Percentiles rank a stretch among this genome's conserved stretches.
phyloP scores from a whole-genome alignment of 2,329 filamentous ascomycete species.

The Neofusicoccum laricinum region DNA sequence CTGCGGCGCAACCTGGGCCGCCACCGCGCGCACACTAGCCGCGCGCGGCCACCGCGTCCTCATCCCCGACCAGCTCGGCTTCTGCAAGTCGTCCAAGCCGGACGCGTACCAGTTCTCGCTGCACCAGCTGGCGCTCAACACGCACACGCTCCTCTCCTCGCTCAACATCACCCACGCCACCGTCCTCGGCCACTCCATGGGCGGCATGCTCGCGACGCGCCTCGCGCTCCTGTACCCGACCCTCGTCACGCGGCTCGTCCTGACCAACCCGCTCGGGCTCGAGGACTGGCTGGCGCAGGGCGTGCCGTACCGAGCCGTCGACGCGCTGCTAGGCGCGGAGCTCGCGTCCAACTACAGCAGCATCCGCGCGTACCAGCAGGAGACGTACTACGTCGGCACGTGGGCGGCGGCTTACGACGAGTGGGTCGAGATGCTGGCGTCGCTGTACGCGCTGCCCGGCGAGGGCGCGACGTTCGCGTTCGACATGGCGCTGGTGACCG shows the following conservation, averaged over 20 bases:
- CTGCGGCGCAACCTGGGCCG: constrained; percentile 53
- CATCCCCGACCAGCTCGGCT: constrained; percentile 55
- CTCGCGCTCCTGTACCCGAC: constrained; percentile 52
- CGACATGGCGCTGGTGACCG: constrained; percentile 52
- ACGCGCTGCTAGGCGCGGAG: constrained; percentile 22
- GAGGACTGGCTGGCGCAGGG: constrained; percentile 49
- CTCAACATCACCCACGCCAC: constrained; percentile 45
- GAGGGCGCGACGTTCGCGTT: constrained; percentile 43
- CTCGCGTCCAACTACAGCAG: constrained; percentile 25
- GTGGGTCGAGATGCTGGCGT: constrained; percentile 56
- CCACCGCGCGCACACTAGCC: constrained; percentile 44
- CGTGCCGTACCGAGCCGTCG: constrained; percentile 26
- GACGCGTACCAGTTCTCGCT: constrained; percentile 52
- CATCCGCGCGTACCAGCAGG: constrained; percentile 28
- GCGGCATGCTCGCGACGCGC: constrained; percentile 53
- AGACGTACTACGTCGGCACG: constrained; percentile 31
- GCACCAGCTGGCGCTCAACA: constrained; percentile 52
- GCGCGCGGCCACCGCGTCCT: constrained; percentile 51
- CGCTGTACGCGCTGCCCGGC: constrained; percentile 47
- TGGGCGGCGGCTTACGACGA: constrained; percentile 52
- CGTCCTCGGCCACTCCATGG: constrained; percentile 55
- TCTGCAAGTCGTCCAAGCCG: constrained; percentile 57
- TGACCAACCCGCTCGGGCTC: constrained; percentile 53
- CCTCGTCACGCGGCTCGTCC: constrained; percentile 43
- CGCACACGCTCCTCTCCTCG: constrained; percentile 45